These are phyloP conservation scores for Radiomyces spectabilis DNA, from an alignment of 192 early-diverging fungal genomes.

Conservation along the genomic window DNA sequence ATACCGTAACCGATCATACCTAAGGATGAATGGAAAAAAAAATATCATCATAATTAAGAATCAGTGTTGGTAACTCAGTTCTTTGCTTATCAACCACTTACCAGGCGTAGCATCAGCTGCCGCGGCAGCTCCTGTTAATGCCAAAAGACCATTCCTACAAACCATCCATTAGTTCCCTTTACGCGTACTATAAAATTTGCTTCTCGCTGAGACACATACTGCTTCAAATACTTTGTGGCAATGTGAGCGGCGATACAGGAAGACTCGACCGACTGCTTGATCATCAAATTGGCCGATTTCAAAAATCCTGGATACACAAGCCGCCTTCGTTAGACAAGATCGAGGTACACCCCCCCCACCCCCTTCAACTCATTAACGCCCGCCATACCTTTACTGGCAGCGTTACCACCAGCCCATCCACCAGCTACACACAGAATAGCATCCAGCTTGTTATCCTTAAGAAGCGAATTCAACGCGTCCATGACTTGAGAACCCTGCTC, in stretches of 20 bases:
- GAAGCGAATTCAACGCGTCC: constrained; percentile 22
- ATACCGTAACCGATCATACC: constrained; percentile 88
- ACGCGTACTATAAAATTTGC: too few relatives aligned
- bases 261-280: constrained; percentile 74
- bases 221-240: constrained; percentile 62
- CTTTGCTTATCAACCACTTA: too few relatives aligned
- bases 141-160: constrained; percentile 60
- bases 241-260: constrained; percentile 80
- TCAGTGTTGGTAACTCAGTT: too few relatives aligned
- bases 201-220: too few relatives aligned
- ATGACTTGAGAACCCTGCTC: constrained; percentile 55
- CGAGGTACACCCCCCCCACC: not conserved
- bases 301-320: constrained; percentile 35
- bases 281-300: constrained; percentile 64
- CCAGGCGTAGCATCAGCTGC: constrained; percentile 67
- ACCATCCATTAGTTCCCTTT: not conserved
- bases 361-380: not conserved
- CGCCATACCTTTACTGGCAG: constrained; percentile 47
- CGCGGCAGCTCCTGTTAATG: constrained; percentile 71
- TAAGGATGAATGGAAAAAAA: too few relatives aligned
- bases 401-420: constrained; percentile 92
- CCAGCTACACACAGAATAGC: constrained; percentile 92
- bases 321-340: not conserved
- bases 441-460: constrained; percentile 50
- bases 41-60: too few relatives aligned